Evolutionary conservation across 768 basidiomycete genomes (phyloP).

Genomic region (Cyathus striatus): DNA sequence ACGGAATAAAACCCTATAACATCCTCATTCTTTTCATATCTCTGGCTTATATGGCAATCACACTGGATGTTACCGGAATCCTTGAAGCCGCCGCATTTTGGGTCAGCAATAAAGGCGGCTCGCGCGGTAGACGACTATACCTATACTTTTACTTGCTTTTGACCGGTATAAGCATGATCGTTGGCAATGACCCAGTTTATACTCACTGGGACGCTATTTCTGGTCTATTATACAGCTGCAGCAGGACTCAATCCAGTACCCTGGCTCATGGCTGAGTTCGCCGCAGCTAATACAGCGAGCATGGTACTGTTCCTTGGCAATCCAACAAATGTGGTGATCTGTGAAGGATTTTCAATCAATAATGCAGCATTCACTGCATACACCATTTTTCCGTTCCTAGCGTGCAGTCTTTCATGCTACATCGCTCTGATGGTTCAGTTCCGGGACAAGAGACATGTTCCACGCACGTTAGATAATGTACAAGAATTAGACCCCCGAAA

Average conservation of each 20-base stretch:
- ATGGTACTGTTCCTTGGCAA: conserved; percentile 82
- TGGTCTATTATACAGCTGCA: conserved; percentile 82
- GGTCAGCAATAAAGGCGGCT: conserved; percentile 78
- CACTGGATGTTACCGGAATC: conserved; percentile 85
- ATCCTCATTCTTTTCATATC: conserved; percentile 92
- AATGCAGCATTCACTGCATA: conserved; percentile 80
- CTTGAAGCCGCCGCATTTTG: conserved; percentile 84
- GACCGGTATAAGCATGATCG: conserved; percentile 64
- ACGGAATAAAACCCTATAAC: conserved; percentile 84
- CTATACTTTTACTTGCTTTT: conserved; percentile 83
- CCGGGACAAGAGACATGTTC: conserved; percentile 48
- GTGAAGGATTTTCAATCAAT: conserved; percentile 78
- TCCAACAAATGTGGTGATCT: conserved; percentile 91
- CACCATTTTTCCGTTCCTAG: conserved; percentile 77
- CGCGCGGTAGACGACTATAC: conserved; percentile 65
- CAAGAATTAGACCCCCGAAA: conserved; percentile 44
- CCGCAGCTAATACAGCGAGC: conserved; percentile 75
- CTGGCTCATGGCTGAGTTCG: conserved; percentile 75
- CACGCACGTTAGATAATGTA: conserved; percentile 30
- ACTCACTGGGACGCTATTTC: conserved; percentile 84
- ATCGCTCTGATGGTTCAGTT: conserved; percentile 57
- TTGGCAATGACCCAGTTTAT: conserved; percentile 98
- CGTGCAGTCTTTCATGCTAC: conserved; percentile 56
- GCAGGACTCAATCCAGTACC: conserved; percentile 50
- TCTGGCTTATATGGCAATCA: conserved; percentile 89